Base-by-base conservation (phyloP, 2,329 filamentous ascomycete genomes). In the Didymella arachidicola region DNA sequence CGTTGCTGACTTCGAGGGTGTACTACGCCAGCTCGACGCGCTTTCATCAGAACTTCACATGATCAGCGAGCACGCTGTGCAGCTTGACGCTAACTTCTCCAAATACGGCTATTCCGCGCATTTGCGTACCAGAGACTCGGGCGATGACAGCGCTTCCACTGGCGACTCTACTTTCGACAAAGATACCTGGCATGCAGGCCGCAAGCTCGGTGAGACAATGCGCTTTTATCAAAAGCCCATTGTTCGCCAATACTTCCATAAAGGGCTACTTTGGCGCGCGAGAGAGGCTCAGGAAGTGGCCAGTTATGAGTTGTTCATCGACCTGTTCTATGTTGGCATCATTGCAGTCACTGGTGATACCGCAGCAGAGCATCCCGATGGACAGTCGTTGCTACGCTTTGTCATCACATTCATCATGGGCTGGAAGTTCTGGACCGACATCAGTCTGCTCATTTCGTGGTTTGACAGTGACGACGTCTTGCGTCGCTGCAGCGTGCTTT, bases 201-300 rank as follows among this genome's bases (percentile, higher is more conserved):
- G 70, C 49, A 73, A 72, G 59, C 76, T 77, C 57, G 82, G 75
- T 54, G 73, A 68, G 46, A 79, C 81, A 1, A 81, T 87, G 67
- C 84, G 82, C 68, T 75, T 89, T 57, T 86, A 85, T 70, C 84
- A 84, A 69, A 81, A 80, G 61, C 87, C 87, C 0, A 81, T 85
- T 7, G 79, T 89, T 3, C 80, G 86, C 57, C 87, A 89, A 75
- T 89, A 88, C 75, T 88, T 88, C 66, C 86, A 89, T 69, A 85
- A 85, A 58, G 86, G 86, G 0, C 79, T 89, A 12, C 73, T 89
- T 7, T 89, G 87, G 87, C 79, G 87, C 48, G 83, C 85, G 2
- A 81, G 80, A 7, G 82, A 84, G 49, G 77, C 80, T 19, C 84
- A 86, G n/a, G 82, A 88, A 72, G 85, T 88, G 6, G 84, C 84